These are phyloP conservation scores for Lichtheimia hyalospora DNA, from an alignment of 371 early-diverging fungal genomes.

Conservation along the genomic window DNA sequence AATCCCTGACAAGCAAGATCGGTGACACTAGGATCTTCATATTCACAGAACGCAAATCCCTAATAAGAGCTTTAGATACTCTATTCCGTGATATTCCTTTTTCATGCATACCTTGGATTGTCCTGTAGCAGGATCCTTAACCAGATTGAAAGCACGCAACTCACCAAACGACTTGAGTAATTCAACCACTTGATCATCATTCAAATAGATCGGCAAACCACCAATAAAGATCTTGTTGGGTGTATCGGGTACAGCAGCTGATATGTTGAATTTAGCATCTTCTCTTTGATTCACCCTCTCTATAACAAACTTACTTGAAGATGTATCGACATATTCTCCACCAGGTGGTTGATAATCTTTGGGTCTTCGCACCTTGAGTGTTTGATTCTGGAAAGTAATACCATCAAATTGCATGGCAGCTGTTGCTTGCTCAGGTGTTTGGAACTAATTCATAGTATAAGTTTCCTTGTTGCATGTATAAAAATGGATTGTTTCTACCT, in stretches of 20 bases:
- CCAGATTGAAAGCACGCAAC: conserved; percentile 87
- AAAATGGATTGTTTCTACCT: conserved; percentile 45
- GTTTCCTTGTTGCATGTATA: background rate
- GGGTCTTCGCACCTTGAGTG: conserved; percentile 90
- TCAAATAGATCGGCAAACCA: conserved; percentile 87
- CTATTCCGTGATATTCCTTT: background rate
- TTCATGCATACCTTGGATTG: conserved; percentile 69
- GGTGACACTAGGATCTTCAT: conserved; percentile 82
- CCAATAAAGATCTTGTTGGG: conserved; percentile 95
- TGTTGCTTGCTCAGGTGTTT: conserved; percentile 87
- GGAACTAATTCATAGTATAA: conserved; percentile 57
- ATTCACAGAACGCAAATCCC: conserved; percentile 98
- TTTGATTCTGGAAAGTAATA: conserved; percentile 78
- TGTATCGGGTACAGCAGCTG: conserved; percentile 82
- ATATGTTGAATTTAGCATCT: too few relatives aligned
- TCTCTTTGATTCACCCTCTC: background rate
- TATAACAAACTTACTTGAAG: conserved; percentile 45
- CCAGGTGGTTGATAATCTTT: conserved; percentile 90
- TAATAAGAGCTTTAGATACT: conserved; percentile 18
- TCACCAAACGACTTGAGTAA: conserved; percentile 92
- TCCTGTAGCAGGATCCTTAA: conserved; percentile 81
- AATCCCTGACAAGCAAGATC: conserved; percentile 94
- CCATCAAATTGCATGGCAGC: conserved; percentile 93
- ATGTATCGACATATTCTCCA: conserved; percentile 7
- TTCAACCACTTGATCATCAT: conserved; percentile 93